Evolutionary conservation across 2,329 filamentous ascomycete genomes (phyloP).

Genomic region (Plenodomus lindquistii): DNA sequence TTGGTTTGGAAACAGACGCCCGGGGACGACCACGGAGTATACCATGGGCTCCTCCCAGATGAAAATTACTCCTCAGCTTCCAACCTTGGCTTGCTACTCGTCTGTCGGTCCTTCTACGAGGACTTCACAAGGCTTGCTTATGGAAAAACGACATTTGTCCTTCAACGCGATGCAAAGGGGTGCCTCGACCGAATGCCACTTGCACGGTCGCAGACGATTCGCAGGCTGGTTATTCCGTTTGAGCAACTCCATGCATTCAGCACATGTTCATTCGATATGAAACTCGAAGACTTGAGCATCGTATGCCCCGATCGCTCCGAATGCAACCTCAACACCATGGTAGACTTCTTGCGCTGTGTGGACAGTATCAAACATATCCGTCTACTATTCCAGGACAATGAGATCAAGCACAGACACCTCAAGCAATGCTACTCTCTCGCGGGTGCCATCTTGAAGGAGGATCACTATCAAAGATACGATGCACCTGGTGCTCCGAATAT

Average conservation of each 20-base stretch:
- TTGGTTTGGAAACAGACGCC: conserved; percentile 16
- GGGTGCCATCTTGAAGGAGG: conserved; percentile 46
- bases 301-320: conserved; percentile 30
- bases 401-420: not conserved
- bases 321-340: conserved; percentile 40
- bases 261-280: no score
- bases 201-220: conserved; percentile 26
- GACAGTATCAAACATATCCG: conserved; percentile 37
- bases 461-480: conserved; percentile 48
- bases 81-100: conserved; percentile 39
- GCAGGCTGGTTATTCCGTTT: conserved; percentile 28
- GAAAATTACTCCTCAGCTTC: conserved; percentile 15
- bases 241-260: no score
- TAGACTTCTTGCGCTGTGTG: conserved; percentile 39
- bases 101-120: conserved; percentile 43
- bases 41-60: not conserved
- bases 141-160: conserved; percentile 40
- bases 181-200: conserved; percentile 15
- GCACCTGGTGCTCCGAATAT: conserved; percentile 26
- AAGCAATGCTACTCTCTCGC: conserved; percentile 38
- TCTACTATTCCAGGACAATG: conserved; percentile 27
- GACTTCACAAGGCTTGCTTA: conserved; percentile 44
- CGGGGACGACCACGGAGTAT: not conserved
- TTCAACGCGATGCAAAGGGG: conserved; percentile 11
- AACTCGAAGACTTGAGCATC: no score